Conservation (phyloP, 108 stramenopile species). For the Cyclotella atomus region DNA sequence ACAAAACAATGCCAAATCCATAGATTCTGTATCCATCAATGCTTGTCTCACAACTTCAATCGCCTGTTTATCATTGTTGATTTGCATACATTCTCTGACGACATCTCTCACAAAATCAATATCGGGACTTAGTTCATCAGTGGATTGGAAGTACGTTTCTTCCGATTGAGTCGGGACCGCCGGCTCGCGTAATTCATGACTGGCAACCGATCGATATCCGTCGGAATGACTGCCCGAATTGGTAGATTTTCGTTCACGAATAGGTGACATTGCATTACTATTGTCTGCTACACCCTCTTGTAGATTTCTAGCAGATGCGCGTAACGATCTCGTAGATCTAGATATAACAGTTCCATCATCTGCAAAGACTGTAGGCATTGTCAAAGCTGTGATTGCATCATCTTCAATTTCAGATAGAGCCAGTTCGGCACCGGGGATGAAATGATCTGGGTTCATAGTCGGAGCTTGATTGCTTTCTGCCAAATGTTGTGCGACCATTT, state of each 20-base stretch:
- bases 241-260: neutral
- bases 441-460: neutral
- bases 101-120: slow-evolving; percentile 23
- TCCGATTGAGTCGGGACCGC: neutral
- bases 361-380: slow-evolving; percentile 5
- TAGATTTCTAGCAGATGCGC: neutral
- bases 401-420: slow-evolving; percentile 5
- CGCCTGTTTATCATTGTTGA: slow-evolving; percentile 21
- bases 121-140: slow-evolving; percentile 4
- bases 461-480: neutral
- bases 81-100: slow-evolving; percentile 7
- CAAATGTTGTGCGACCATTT: neutral
- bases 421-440: slow-evolving; percentile 6
- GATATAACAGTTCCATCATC: neutral
- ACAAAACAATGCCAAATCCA: slow-evolving; percentile 38
- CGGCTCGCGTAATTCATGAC: slow-evolving; percentile 28
- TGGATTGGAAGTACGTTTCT: slow-evolving; percentile 10
- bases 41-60: slow-evolving; percentile 28
- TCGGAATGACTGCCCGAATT: neutral
- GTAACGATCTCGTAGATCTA: neutral
- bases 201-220: slow-evolving; percentile 6
- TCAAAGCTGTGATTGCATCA: slow-evolving; percentile 2
- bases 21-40: slow-evolving; percentile 32
- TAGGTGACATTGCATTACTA: neutral
- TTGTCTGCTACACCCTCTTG: neutral